Conservation (phyloP, 2,329 filamentous ascomycete species). For the Aureobasidium sp. region DNA sequence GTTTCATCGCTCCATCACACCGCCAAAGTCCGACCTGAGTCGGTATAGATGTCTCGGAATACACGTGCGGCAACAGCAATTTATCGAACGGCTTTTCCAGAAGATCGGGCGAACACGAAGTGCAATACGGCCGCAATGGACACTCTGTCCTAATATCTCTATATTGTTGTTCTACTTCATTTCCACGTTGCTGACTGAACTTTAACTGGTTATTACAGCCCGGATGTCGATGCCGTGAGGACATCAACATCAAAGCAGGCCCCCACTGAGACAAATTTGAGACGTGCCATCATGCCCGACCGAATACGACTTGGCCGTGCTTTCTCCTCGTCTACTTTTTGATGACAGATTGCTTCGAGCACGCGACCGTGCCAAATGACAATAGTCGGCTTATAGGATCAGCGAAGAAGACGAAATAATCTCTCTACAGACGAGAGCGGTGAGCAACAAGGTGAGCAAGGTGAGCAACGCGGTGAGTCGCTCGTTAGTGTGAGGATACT, state of each 20-base stretch:
- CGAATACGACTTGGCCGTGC: not conserved
- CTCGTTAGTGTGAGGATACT: not conserved
- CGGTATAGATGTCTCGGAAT: slow-evolving; percentile 1
- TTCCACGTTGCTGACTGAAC: slow-evolving; percentile 3
- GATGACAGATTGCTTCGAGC: not conserved
- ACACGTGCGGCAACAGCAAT: slow-evolving; percentile 9
- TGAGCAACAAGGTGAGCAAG: not conserved
- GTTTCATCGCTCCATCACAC: not conserved
- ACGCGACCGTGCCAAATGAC: not conserved
- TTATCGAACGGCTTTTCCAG: slow-evolving; percentile 10
- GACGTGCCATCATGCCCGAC: not conserved
- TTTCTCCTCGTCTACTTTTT: not conserved
- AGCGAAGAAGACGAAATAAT: not conserved
- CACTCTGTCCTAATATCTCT: not conserved
- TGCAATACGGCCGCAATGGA: not conserved
- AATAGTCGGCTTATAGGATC: not conserved
- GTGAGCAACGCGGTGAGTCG: not conserved
- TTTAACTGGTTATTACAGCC: not conserved
- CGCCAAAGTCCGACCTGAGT: not conserved
- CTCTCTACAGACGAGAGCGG: not conserved
- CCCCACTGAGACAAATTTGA: slow-evolving; percentile 4
- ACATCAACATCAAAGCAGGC: not conserved
- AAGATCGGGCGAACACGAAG: slow-evolving; percentile 7
- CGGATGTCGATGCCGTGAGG: not conserved
- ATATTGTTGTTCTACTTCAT: slow-evolving; percentile 10